Conservation (phyloP, 129 eudicot species). For the Helichrysum umbraculigerum region DNA sequence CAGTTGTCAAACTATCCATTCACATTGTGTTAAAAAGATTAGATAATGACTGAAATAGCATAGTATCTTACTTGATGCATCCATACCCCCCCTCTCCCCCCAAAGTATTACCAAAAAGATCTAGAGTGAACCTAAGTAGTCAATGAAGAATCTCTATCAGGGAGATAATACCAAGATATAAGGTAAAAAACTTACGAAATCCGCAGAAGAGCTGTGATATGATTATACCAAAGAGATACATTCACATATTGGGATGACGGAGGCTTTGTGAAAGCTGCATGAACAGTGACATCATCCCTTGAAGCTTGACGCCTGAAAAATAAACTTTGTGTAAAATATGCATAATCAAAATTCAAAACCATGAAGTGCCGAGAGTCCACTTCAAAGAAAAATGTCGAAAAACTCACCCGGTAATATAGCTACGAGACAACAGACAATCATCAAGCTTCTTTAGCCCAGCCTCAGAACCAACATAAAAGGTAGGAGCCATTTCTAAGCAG, state of each 20-base stretch:
- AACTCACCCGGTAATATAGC: slow-evolving; percentile 93
- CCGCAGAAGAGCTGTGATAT: slow-evolving; percentile 78
- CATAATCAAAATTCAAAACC: no score
- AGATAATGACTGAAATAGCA: no score
- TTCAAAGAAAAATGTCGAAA: background rate
- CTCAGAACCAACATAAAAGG: slow-evolving; percentile 57
- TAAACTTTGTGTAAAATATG: background rate
- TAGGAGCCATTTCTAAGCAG: slow-evolving; percentile 59
- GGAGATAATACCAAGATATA: background rate
- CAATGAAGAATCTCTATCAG: background rate
- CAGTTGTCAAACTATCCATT: no score
- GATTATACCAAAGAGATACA: slow-evolving; percentile 84
- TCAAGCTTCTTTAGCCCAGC: slow-evolving; percentile 91
- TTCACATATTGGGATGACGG: slow-evolving; percentile 76
- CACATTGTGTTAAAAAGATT: no score
- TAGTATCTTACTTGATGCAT: no score
- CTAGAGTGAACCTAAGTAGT: background rate
- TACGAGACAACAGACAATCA: slow-evolving; percentile 76
- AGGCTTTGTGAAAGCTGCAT: slow-evolving; percentile 60
- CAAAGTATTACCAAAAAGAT: background rate
- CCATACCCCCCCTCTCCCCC: no score
- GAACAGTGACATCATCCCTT: slow-evolving; percentile 82
- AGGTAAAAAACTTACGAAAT: slow-evolving; percentile 61
- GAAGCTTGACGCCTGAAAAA: slow-evolving; percentile 80
- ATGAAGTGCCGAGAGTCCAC: no score